Percentiles rank a stretch among this genome's conserved stretches.
Conservation (phyloP, 169 alveolate species). For the Sarcocystis neurona region DNA sequence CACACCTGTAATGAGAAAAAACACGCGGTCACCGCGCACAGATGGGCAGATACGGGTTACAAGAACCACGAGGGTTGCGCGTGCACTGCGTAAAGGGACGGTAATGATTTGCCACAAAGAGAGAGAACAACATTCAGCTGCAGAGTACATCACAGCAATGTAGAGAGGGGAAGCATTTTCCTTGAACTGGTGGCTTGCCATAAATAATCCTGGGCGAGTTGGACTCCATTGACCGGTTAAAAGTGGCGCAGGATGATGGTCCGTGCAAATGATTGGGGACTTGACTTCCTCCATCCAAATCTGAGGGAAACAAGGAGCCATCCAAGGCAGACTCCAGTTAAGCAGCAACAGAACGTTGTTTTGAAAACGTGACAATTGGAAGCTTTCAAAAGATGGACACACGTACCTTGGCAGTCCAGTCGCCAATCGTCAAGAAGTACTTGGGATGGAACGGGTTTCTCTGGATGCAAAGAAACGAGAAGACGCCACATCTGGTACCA, state of each 20-base stretch:
- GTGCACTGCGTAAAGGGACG: too few species aligned
- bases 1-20: conserved; percentile 74
- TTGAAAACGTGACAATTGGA: neutral
- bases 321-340: too few species aligned
- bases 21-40: conserved; percentile 8
- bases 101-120: too few species aligned
- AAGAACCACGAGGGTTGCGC: conserved; percentile 34
- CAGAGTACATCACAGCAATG: too few species aligned
- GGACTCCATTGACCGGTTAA: conserved; percentile 92
- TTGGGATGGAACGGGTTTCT: conserved; percentile 89
- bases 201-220: conserved; percentile 87
- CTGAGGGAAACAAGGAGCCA: too few species aligned
- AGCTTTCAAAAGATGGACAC: neutral
- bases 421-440: conserved; percentile 92
- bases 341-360: too few species aligned
- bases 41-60: neutral
- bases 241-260: conserved; percentile 85
- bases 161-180: too few species aligned
- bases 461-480: conserved; percentile 72
- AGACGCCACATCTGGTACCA: too few species aligned
- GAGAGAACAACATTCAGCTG: too few species aligned
- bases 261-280: conserved; percentile 92
- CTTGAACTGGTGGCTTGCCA: conserved; percentile 70
- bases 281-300: conserved; percentile 87
- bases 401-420: conserved; percentile 93